Evolutionary conservation across 2,329 filamentous ascomycete genomes (phyloP).

Genomic region (Botrytis porri): DNA sequence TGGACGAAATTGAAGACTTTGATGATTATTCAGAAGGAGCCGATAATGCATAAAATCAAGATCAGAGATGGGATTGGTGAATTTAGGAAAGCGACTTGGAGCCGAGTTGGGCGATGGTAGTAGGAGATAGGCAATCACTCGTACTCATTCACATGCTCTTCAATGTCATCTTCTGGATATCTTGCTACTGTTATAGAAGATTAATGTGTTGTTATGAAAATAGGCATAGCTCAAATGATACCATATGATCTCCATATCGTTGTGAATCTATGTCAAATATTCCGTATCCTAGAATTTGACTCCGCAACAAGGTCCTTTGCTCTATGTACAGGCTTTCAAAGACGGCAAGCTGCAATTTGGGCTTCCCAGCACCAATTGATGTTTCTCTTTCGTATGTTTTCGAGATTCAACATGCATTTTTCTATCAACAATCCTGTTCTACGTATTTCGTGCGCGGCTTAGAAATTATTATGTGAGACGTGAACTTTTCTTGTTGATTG

Average conservation of each 20-base stretch:
- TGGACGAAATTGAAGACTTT: neutral
- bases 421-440: neutral
- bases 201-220: no score
- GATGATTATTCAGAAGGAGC: neutral
- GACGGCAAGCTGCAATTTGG: neutral
- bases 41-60: neutral
- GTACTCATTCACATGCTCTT: neutral
- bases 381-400: accelerated
- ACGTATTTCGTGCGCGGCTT: neutral
- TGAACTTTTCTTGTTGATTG: accelerated
- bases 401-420: accelerated
- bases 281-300: accelerated
- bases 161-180: neutral
- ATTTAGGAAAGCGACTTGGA: neutral
- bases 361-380: accelerated
- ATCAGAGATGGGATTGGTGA: neutral
- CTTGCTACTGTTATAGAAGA: neutral
- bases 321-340: neutral
- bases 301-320: accelerated
- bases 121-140: neutral
- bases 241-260: no score
- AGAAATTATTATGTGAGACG: neutral
- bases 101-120: accelerated
- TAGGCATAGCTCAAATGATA: no score
- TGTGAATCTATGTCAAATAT: neutral